A percentile compares a stretch with the other conserved stretches of the same genome.
These are phyloP conservation scores for Meyerozyma smithsonii DNA, from an alignment of 1,139 yeast species.

Conservation along the genomic window DNA sequence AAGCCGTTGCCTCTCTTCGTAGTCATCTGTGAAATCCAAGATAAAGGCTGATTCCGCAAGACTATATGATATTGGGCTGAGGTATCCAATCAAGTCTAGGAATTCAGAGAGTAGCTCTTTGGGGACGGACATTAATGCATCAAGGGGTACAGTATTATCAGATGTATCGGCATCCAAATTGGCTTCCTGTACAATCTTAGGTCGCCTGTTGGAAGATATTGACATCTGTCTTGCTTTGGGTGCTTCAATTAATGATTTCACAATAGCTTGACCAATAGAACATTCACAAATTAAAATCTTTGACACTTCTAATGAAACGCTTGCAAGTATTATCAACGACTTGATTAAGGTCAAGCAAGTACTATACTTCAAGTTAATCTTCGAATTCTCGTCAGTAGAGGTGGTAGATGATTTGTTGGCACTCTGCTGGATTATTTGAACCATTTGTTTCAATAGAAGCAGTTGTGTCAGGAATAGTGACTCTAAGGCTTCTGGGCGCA, in stretches of 20 bases:
- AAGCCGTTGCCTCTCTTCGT: slow-evolving; percentile 20
- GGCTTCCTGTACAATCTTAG: slow-evolving; percentile 5
- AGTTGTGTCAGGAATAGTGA: slow-evolving; percentile 33
- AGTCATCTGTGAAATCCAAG: slow-evolving; percentile 20
- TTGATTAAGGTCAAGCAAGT: slow-evolving; percentile 38
- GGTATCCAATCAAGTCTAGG: slow-evolving; percentile 50
- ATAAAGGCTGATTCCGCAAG: slow-evolving; percentile 30
- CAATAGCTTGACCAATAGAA: slow-evolving; percentile 37
- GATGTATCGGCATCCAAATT: slow-evolving; percentile 3
- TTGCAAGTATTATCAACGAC: slow-evolving; percentile 35
- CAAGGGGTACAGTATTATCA: slow-evolving; percentile 43
- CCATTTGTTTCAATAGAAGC: slow-evolving; percentile 23
- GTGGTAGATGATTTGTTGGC: slow-evolving; percentile 23
- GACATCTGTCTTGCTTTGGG: slow-evolving; percentile 15
- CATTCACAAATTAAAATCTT: slow-evolving; percentile 34
- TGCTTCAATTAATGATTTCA: slow-evolving; percentile 40
- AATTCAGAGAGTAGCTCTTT: slow-evolving; percentile 57
- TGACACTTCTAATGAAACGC: slow-evolving; percentile 39
- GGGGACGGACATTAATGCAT: slow-evolving; percentile 72
- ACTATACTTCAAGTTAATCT: slow-evolving; percentile 23
- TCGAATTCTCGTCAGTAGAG: slow-evolving; percentile 11
- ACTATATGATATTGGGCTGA: slow-evolving; percentile 47
- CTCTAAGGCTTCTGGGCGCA: slow-evolving; percentile 41
- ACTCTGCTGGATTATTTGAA: slow-evolving; percentile 24
- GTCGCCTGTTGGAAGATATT: not conserved